Evolutionary conservation across 2,329 filamentous ascomycete genomes (phyloP).

Genomic region (Beauveria brongniartii): DNA sequence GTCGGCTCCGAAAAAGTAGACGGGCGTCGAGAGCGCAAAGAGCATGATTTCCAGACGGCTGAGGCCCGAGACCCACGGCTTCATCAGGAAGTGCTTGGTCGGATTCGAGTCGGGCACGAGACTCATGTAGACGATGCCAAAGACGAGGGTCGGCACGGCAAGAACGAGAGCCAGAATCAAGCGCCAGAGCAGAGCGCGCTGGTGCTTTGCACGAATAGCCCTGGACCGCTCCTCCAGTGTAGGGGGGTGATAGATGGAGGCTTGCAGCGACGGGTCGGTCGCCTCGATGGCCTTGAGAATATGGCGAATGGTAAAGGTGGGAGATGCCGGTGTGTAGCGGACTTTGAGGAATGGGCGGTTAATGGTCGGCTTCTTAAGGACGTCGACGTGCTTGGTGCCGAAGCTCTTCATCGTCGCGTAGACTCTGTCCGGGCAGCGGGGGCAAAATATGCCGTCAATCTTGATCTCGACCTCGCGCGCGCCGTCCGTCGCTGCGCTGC

Average conservation of each 20-base stretch:
- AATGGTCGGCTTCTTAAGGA: slow-evolving; percentile 48
- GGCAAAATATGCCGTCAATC: slow-evolving; percentile 68
- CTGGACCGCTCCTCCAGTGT: slow-evolving; percentile 76
- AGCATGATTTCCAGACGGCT: slow-evolving; percentile 71
- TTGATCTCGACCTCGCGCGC: slow-evolving; percentile 54
- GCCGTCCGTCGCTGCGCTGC: slow-evolving; percentile 24
- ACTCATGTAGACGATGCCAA: slow-evolving; percentile 89
- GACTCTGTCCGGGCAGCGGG: slow-evolving; percentile 58
- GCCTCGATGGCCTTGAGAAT: slow-evolving; percentile 62
- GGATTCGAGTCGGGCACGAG: slow-evolving; percentile 55
- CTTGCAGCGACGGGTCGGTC: slow-evolving; percentile 56
- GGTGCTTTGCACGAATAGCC: slow-evolving; percentile 62
- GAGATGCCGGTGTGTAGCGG: slow-evolving; percentile 60
- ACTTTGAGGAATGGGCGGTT: slow-evolving; percentile 61
- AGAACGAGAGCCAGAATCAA: slow-evolving; percentile 59
- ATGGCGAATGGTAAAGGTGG: slow-evolving; percentile 64
- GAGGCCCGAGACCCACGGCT: slow-evolving; percentile 62
- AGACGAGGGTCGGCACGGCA: slow-evolving; percentile 74
- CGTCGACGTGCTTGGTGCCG: slow-evolving; percentile 36
- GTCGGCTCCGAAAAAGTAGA: slow-evolving; percentile 82
- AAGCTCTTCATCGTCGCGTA: slow-evolving; percentile 45
- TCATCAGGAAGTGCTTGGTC: slow-evolving; percentile 58
- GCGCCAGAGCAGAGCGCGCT: slow-evolving; percentile 60
- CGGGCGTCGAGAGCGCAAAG: slow-evolving; percentile 72
- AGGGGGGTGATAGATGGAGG: slow-evolving; percentile 69